Evolutionary conservation across 345 rosid species (phyloP).

Genomic region (Cardamine chenopodiifolia): DNA sequence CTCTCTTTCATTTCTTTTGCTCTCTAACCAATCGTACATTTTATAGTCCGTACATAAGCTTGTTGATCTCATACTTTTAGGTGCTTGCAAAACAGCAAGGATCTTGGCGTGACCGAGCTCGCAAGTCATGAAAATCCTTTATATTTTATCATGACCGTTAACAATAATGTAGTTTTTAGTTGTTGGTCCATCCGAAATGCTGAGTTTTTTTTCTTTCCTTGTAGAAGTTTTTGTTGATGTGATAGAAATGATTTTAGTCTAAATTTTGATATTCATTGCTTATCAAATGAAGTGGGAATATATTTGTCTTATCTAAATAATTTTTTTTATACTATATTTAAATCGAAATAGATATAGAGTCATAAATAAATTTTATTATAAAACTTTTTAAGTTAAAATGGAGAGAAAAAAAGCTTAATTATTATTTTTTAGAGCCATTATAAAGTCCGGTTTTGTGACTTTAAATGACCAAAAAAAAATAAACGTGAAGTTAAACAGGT

Average conservation of each 20-base stretch:
- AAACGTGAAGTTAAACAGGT: too few species aligned
- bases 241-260: background rate
- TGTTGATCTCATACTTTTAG: conserved; percentile 40
- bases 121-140: conserved; percentile 50
- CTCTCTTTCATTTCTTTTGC: background rate
- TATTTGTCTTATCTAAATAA: background rate
- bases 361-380: too few species aligned
- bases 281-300: background rate
- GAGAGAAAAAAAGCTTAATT: too few species aligned
- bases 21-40: background rate
- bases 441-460: too few species aligned
- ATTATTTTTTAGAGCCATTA: too few species aligned
- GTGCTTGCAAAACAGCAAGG: conserved; percentile 90
- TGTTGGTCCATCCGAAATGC: conserved; percentile 5
- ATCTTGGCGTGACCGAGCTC: conserved; percentile 96
- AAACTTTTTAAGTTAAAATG: too few species aligned
- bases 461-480: too few species aligned
- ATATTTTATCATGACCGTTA: background rate
- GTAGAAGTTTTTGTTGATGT: conserved; percentile 14
- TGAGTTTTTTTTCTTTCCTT: background rate
- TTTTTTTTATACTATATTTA: too few species aligned
- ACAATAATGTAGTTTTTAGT: background rate
- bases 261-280: background rate
- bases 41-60: background rate
- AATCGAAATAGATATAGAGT: too few species aligned